A percentile compares a stretch with the other conserved stretches of the same genome.
Conservation (phyloP, 768 basidiomycete species). For the Holtermanniella nyarrowii region DNA sequence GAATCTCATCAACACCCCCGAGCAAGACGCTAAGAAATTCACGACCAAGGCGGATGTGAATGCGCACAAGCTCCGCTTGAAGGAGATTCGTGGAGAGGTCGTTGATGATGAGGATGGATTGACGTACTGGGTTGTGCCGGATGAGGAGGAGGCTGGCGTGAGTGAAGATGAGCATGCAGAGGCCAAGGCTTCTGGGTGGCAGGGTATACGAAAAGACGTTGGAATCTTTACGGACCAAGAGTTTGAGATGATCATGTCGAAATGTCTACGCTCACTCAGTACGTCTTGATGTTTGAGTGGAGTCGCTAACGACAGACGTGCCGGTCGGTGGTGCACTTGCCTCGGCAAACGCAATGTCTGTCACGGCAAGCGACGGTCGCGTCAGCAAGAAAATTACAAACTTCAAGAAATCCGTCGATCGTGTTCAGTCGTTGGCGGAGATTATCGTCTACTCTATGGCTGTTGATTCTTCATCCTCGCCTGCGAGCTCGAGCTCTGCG, state of each 20-base stretch:
- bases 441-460: conserved; percentile 86
- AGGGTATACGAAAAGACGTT: conserved; percentile 45
- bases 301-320: conserved; percentile 21
- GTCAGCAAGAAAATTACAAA: conserved; percentile 64
- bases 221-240: conserved; percentile 75
- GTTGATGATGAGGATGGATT: conserved; percentile 30
- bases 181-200: conserved; percentile 23
- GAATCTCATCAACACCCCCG: conserved; percentile 22
- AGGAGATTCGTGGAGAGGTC: conserved; percentile 24
- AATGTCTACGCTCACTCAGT: conserved; percentile 55
- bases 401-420: conserved; percentile 42
- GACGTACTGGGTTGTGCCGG: conserved; percentile 22
- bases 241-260: conserved; percentile 78
- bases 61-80: conserved; percentile 20
- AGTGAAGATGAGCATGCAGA: conserved; percentile 15
- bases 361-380: conserved; percentile 51
- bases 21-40: conserved; percentile 25
- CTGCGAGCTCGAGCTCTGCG: conserved; percentile 52
- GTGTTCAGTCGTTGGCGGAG: conserved; percentile 59
- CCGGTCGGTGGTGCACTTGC: conserved; percentile 41
- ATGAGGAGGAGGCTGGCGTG: neutral
- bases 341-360: conserved; percentile 28
- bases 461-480: conserved; percentile 51
- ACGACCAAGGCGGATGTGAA: conserved; percentile 7
- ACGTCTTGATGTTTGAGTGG: conserved; percentile 2